These are phyloP conservation scores for Ophiostoma fasciatum DNA, from an alignment of 2,329 filamentous ascomycete species.

Conservation along the genomic window DNA sequence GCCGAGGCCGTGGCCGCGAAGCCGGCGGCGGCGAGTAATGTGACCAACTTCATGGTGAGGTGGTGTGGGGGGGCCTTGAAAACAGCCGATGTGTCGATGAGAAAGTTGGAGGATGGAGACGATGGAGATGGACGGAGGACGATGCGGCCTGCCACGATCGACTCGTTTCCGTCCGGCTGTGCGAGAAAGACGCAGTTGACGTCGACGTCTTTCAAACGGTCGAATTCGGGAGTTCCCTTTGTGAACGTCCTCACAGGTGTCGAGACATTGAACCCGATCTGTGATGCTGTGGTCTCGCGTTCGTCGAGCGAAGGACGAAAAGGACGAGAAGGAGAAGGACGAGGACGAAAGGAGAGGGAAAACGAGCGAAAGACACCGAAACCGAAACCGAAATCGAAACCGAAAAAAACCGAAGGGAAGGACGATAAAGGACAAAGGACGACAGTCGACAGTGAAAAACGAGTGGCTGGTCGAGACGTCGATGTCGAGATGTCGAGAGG, in stretches of 20 bases:
- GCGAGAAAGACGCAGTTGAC: no score
- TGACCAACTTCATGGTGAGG: slow-evolving; percentile 8
- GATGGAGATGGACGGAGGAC: no score
- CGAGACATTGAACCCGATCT: slow-evolving; percentile 6
- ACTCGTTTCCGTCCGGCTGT: neutral
- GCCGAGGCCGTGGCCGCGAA: slow-evolving; percentile 7
- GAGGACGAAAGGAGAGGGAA: neutral
- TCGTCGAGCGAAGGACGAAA: neutral
- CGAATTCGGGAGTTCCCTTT: neutral
- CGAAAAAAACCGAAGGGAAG: no score
- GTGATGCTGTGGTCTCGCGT: no score
- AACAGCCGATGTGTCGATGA: no score
- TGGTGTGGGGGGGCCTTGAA: neutral
- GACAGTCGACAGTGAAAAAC: no score
- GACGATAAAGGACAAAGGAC: no score
- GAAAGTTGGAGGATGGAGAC: no score
- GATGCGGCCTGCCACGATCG: neutral
- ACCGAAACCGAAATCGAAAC: neutral
- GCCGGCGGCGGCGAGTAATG: slow-evolving; percentile 9
- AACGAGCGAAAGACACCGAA: neutral
- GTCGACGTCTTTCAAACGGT: neutral
- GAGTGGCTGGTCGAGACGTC: neutral
- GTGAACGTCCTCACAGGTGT: slow-evolving; percentile 3
- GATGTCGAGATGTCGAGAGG: neutral
- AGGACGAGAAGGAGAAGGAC: neutral